A percentile compares a stretch with the other conserved stretches of the same genome.
Conservation (phyloP, 1,284 basidiomycete genomes). For the Abortiporus biennis region DNA sequence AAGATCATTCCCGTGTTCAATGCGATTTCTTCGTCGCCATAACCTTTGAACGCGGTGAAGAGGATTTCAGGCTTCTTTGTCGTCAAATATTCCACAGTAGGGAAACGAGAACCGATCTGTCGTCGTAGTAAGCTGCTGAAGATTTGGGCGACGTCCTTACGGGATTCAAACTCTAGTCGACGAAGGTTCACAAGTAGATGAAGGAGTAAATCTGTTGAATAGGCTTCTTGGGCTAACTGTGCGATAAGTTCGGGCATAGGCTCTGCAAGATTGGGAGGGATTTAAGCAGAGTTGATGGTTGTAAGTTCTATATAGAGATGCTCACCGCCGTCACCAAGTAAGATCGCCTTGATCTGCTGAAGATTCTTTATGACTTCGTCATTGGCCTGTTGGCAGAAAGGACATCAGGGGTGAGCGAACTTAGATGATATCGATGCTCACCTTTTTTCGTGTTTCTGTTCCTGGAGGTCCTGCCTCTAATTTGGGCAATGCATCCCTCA, state of each 20-base stretch:
- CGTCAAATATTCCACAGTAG: conserved; percentile 96
- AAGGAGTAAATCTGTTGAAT: conserved; percentile 84
- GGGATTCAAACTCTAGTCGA: conserved; percentile 92
- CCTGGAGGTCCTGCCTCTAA: conserved; percentile 72
- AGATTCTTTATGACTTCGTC: conserved; percentile 89
- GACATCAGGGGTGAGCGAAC: too few species aligned
- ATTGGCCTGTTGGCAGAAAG: conserved; percentile 49
- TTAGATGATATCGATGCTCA: too few species aligned
- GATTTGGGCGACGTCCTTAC: conserved; percentile 96
- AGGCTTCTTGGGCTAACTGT: conserved; percentile 94
- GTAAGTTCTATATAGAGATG: conserved; percentile 10
- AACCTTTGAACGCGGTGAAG: conserved; percentile 85
- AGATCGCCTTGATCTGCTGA: conserved; percentile 81
- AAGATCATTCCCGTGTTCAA: conserved; percentile 98
- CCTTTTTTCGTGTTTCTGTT: conserved; percentile 75
- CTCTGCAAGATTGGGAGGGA: conserved; percentile 36
- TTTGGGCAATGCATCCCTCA: conserved; percentile 74
- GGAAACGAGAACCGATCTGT: conserved; percentile 89
- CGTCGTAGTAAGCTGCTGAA: conserved; percentile 94
- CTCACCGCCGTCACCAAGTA: conserved; percentile 83
- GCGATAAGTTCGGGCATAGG: conserved; percentile 83
- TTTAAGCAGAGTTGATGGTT: conserved; percentile 1
- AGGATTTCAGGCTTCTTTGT: conserved; percentile 82
- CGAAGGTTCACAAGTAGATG: conserved; percentile 79
- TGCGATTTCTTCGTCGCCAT: conserved; percentile 91